Conservation (phyloP, 352 stramenopile species). For the Phytopythium delawarense region DNA sequence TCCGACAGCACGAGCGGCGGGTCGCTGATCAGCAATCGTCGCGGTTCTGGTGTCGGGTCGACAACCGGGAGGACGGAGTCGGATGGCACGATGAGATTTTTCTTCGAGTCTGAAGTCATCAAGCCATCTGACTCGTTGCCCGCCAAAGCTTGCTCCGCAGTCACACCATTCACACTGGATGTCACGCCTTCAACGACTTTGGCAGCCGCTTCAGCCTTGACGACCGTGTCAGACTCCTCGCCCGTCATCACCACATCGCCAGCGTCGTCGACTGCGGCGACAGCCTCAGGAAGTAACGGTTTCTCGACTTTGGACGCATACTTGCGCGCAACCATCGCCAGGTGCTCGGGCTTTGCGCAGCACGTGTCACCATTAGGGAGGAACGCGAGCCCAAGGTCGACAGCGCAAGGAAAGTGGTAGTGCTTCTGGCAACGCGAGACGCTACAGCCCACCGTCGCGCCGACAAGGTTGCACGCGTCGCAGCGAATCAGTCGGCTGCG, state of each 20-base stretch:
- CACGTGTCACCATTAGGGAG: slow-evolving; percentile 66
- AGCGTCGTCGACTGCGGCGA: neutral
- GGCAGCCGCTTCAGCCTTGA: neutral
- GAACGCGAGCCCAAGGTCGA: slow-evolving; percentile 70
- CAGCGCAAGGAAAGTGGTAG: slow-evolving; percentile 93
- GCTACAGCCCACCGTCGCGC: slow-evolving; percentile 91
- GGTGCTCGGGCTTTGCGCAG: slow-evolving; percentile 46
- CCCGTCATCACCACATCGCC: neutral
- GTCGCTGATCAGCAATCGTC: slow-evolving; percentile 41
- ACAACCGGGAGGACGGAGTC: slow-evolving; percentile 41
- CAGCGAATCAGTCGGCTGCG: slow-evolving; percentile 89
- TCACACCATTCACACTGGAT: neutral
- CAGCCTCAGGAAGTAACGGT: neutral
- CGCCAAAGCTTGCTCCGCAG: neutral
- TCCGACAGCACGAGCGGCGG: slow-evolving; percentile 42
- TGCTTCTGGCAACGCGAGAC: slow-evolving; percentile 84
- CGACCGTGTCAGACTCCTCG: neutral
- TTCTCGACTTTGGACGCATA: neutral
- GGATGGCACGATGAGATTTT: neutral
- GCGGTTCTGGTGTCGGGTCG: slow-evolving; percentile 35
- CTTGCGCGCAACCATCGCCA: slow-evolving; percentile 43
- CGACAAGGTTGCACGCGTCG: slow-evolving; percentile 85
- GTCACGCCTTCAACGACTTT: neutral
- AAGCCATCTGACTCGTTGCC: neutral
- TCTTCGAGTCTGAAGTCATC: neutral